Percentiles rank a stretch among this genome's conserved stretches.
phyloP scores from a whole-genome alignment of 208 protist species.

The Tritrichomonas foetus region DNA sequence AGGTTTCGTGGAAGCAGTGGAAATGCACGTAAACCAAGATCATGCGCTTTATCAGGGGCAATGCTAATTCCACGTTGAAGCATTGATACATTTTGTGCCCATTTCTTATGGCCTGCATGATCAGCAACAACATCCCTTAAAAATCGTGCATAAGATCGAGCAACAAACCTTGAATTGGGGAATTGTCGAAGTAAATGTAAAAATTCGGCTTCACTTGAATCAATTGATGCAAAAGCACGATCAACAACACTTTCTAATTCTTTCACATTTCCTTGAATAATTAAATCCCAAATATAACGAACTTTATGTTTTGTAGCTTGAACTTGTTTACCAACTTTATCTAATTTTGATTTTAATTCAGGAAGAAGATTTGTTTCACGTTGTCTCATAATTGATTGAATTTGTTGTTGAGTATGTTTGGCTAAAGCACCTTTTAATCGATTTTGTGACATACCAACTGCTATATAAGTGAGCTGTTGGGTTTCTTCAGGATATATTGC shows the following conservation, averaged over 20 bases:
- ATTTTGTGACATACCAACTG: background rate
- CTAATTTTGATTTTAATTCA: background rate
- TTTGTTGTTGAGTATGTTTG: background rate
- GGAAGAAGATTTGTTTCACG: background rate
- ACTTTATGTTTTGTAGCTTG: background rate
- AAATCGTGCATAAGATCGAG: background rate
- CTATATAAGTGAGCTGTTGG: background rate
- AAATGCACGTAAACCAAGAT: background rate
- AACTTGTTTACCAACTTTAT: background rate
- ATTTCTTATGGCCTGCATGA: background rate
- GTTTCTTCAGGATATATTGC: constrained; percentile 16
- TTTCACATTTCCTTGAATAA: background rate
- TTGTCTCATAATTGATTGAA: background rate
- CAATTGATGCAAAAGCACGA: background rate
- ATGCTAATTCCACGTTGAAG: background rate
- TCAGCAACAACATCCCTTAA: background rate
- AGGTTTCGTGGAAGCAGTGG: background rate
- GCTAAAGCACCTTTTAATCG: background rate
- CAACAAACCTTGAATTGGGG: background rate
- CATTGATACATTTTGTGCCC: background rate
- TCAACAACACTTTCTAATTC: constrained; percentile 6
- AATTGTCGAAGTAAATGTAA: background rate
- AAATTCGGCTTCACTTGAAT: background rate
- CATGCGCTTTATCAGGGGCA: background rate
- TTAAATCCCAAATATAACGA: background rate